Conservation (phyloP, 306 rosid genomes). For the Mucuna pruriens region DNA sequence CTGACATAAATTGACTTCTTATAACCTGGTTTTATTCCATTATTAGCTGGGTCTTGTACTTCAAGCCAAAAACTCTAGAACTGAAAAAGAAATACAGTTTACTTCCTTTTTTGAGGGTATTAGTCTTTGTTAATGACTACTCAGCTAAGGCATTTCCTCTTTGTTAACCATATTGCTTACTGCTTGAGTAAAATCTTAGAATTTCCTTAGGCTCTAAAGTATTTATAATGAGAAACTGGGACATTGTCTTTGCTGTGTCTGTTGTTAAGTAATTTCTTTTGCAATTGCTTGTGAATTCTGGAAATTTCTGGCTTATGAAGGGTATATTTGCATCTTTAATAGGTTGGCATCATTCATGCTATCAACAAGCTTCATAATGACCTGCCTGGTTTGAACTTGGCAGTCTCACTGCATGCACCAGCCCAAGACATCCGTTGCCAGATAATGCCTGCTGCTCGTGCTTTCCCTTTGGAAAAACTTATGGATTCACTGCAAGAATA, state of each 20-base stretch:
- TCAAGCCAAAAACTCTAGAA: background rate
- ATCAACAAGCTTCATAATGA: constrained; percentile 88
- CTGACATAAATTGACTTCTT: background rate
- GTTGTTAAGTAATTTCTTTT: constrained; percentile 17
- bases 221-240: background rate
- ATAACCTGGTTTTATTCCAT: constrained; percentile 14
- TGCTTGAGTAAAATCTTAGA: background rate
- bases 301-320: constrained; percentile 34
- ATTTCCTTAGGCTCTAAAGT: constrained; percentile 13
- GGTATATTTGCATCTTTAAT: constrained; percentile 34
- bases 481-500: constrained; percentile 84
- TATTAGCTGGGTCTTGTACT: background rate
- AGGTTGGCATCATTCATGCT: constrained; percentile 95
- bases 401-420: constrained; percentile 96
- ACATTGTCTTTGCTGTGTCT: constrained; percentile 17
- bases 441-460: constrained; percentile 99
- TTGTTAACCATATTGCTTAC: background rate
- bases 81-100: constrained; percentile 2
- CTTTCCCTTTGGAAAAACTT: constrained; percentile 88
- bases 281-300: constrained; percentile 16
- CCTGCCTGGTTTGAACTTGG: constrained; percentile 93
- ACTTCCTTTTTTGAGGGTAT: constrained; percentile 3
- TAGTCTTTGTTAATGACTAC: background rate
- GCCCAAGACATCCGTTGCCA: constrained; percentile 92
- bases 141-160: constrained; percentile 16